These are phyloP conservation scores for Dictyostelium capitatum DNA, from an alignment of 78 protist species.

Conservation along the genomic window DNA sequence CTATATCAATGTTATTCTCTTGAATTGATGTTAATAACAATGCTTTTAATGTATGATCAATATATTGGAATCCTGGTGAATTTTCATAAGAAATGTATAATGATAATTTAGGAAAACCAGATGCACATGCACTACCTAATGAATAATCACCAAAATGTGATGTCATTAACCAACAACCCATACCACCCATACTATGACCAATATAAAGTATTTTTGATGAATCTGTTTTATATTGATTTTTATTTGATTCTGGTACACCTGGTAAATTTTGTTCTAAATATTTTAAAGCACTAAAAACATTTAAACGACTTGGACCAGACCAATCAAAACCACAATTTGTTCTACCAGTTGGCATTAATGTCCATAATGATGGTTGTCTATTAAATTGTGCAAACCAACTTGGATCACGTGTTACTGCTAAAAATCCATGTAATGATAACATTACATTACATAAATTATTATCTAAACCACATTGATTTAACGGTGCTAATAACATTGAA, in stretches of 20 bases:
- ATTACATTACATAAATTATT: background rate
- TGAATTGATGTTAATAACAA: slow-evolving; percentile 35
- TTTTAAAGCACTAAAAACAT: slow-evolving; percentile 1
- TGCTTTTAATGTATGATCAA: slow-evolving; percentile 39
- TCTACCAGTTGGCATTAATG: slow-evolving; percentile 50
- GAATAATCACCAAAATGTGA: slow-evolving; percentile 37
- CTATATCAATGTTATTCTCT: slow-evolving; percentile 38
- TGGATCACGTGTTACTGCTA: slow-evolving; percentile 39
- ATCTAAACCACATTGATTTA: background rate
- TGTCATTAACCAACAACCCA: slow-evolving; percentile 49
- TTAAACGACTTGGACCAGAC: slow-evolving; percentile 27
- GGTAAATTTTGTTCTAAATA: background rate
- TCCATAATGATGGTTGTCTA: background rate
- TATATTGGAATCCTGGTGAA: slow-evolving; percentile 32
- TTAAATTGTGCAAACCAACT: slow-evolving; percentile 34
- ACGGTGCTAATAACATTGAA: slow-evolving; percentile 55
- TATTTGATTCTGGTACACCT: slow-evolving; percentile 6
- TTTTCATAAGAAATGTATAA: slow-evolving; percentile 16
- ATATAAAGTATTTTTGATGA: slow-evolving; percentile 9
- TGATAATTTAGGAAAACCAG: slow-evolving; percentile 50
- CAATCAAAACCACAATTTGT: slow-evolving; percentile 45
- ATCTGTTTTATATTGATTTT: background rate
- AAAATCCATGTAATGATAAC: slow-evolving; percentile 60
- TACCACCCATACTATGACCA: slow-evolving; percentile 64
- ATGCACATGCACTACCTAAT: slow-evolving; percentile 63